Evolutionary conservation across 495 filamentous ascomycete genomes (phyloP), one percentile per base, ranked within the genome.

Genomic region (Aspergillus cristatus): DNA sequence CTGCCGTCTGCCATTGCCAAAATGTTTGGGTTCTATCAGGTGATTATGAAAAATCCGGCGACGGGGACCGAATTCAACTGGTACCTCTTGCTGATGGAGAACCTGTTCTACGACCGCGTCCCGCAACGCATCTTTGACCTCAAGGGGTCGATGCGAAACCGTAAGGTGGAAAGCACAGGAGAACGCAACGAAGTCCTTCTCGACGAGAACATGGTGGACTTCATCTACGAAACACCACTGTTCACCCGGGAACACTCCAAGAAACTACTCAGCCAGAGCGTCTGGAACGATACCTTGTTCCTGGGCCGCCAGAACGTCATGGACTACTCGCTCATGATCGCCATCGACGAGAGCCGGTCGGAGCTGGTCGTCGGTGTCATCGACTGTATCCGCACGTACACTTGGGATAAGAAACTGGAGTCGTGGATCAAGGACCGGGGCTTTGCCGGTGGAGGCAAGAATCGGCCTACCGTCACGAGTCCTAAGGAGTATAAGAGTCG

Each of bases 181-280:
- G 87, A 97, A 57, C 81, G 84, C 45, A 86, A 96, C 47, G 91
- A 99, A 56, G 91, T 99, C 6, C 75, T 99, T 14, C 76, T 97
- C 4, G 91, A 99, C 50, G 91, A 97, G 54, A 99, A 99, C 64
- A 94, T 99, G 79, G 91, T 99, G 7, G 91, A 99, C 52, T 95
- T 93, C 53, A 97, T 99, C 48, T 97, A 94, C 56, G 91, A 97
- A 55, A 89, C 86, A 1, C 91, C 91, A 0, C 72, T 99, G 13
- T 99, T 97, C 54, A 79, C 86, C 1, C 78, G 91, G 13, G 91
- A 97, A 51, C 89, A 96, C 55, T 84, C 82, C 10, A 94, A 94
- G 66, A 89, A 84, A 47, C 68, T 94, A 8, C 68, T 96, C n/a
- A 68, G 80, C 34, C 67, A 87, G 57, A 67, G 86, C 60, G 70